These are phyloP conservation scores for Pestalotiopsis fici DNA, from an alignment of 2,329 filamentous ascomycete species.

Conservation along the genomic window DNA sequence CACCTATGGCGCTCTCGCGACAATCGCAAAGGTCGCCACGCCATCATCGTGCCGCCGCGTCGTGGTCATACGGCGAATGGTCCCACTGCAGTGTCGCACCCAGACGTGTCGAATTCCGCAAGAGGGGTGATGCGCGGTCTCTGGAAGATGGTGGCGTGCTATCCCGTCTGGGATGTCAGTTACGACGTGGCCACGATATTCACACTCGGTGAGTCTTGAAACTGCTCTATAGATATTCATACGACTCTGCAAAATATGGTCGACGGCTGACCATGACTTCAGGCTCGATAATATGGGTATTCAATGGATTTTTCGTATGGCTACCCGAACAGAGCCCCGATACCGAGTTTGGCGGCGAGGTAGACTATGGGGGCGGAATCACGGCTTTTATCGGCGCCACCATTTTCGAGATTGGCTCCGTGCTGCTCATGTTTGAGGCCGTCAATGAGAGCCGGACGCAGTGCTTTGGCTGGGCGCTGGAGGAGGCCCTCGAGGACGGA, in stretches of 20 bases:
- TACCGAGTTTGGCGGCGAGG: conserved; percentile 44
- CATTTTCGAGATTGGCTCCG: conserved; percentile 64
- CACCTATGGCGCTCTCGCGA: conserved; percentile 43
- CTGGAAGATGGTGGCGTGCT: conserved; percentile 36
- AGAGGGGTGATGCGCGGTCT: conserved; percentile 27
- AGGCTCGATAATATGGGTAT: conserved; percentile 51
- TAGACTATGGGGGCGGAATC: conserved; percentile 54
- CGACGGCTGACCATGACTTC: neutral
- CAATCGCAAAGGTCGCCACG: conserved; percentile 43
- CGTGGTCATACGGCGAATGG: neutral
- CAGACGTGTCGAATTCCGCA: conserved; percentile 24
- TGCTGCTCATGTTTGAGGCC: conserved; percentile 66
- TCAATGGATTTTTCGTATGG: conserved; percentile 66
- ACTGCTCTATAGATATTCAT: neutral
- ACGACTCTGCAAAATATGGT: neutral
- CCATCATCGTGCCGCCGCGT: conserved; percentile 25
- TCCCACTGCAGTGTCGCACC: conserved; percentile 8
- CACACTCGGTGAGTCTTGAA: conserved; percentile 31
- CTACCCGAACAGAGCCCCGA: conserved; percentile 56
- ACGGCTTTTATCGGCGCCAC: conserved; percentile 69
- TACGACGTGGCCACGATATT: conserved; percentile 42
- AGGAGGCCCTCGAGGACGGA: conserved; percentile 43
- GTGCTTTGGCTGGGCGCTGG: conserved; percentile 71
- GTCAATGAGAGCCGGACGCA: conserved; percentile 66
- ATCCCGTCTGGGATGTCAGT: conserved; percentile 42